Evolutionary conservation across 2,329 filamentous ascomycete genomes (phyloP).

Genomic region (Pyrenophora tritici-repentis): DNA sequence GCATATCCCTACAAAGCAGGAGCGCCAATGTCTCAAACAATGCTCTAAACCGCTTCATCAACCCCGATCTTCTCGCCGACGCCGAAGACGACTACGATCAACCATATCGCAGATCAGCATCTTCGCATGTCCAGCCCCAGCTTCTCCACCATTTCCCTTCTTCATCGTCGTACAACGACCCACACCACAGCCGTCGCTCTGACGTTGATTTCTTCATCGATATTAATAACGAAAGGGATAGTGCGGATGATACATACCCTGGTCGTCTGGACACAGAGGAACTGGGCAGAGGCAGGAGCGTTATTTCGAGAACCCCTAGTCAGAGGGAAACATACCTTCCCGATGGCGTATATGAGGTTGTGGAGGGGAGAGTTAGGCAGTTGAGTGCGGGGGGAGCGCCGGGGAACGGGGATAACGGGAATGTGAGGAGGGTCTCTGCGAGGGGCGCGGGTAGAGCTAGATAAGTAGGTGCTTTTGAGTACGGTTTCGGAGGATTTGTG

Average conservation of each 20-base stretch:
- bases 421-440: not conserved
- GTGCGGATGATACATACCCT: not conserved
- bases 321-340: conserved; percentile 7
- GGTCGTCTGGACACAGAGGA: not conserved
- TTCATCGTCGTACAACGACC: not conserved
- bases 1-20: not conserved
- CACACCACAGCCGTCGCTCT: not conserved
- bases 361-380: conserved; percentile 10
- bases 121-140: not conserved
- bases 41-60: conserved; percentile 2
- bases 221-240: not conserved
- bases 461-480: not conserved
- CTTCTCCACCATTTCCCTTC: not conserved
- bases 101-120: not conserved
- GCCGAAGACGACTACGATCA: not conserved
- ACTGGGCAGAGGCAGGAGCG: not conserved
- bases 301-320: not conserved
- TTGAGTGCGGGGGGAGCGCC: conserved; percentile 1
- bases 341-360: conserved; percentile 12
- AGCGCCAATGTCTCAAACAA: not conserved
- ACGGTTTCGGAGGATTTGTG: too few species aligned
- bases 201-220: not conserved
- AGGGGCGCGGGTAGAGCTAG: conserved; percentile 8
- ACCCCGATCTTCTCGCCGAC: not conserved
- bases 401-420: not conserved